These are phyloP conservation scores for Malus hybrid DNA, from an alignment of 331 rosid genomes.

Conservation along the genomic window DNA sequence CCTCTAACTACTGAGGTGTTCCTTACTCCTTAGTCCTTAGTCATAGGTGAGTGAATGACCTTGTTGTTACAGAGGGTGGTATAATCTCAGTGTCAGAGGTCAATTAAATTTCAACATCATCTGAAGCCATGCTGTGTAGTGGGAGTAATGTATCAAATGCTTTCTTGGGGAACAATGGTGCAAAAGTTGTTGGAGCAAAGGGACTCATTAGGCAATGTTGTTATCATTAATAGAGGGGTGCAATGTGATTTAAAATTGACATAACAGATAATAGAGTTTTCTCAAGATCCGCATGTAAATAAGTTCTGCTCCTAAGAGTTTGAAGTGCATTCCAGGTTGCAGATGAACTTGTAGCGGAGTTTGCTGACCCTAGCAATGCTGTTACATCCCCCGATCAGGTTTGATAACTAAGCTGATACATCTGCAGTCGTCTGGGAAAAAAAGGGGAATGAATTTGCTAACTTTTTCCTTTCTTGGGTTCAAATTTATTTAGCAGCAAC, in stretches of 20 bases:
- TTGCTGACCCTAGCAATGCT: slow-evolving; percentile 65
- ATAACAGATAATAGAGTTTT: neutral
- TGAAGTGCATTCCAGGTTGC: slow-evolving; percentile 55
- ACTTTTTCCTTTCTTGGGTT: neutral
- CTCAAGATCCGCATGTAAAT: neutral
- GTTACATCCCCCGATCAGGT: slow-evolving; percentile 82
- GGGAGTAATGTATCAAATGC: neutral
- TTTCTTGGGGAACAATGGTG: neutral
- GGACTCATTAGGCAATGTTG: neutral
- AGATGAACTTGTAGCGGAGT: slow-evolving; percentile 92
- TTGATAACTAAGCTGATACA: slow-evolving; percentile 1
- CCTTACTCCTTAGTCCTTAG: neutral
- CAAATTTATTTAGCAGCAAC: slow-evolving; percentile 57
- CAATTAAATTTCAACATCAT: neutral
- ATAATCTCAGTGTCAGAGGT: neutral
- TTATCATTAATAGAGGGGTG: neutral
- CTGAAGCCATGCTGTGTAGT: neutral
- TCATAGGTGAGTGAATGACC: neutral
- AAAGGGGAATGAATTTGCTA: neutral
- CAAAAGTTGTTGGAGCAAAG: neutral
- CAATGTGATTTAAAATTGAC: neutral
- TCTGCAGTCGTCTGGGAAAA: slow-evolving; percentile 1
- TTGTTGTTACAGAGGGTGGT: neutral
- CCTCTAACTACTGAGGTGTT: neutral
- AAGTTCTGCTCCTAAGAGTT: slow-evolving; percentile 7